Evolutionary conservation across 1,284 basidiomycete species (phyloP).

Genomic region (Boletus mariae): DNA sequence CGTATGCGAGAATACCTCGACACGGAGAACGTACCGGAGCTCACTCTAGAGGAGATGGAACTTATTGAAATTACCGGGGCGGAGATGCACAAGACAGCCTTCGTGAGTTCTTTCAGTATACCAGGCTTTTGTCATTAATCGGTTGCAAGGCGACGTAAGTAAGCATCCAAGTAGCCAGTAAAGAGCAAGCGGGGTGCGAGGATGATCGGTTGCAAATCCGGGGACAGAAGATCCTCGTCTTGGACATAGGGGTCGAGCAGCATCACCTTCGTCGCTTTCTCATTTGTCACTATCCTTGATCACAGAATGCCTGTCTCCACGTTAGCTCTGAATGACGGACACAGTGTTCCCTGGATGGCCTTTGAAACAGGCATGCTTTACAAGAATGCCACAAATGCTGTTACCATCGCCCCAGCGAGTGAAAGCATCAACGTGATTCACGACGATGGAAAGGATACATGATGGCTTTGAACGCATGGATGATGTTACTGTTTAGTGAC

Average conservation of each 20-base stretch:
- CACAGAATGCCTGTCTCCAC: conserved; percentile 36
- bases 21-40: conserved; percentile 49
- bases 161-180: neutral
- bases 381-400: conserved; percentile 49
- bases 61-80: conserved; percentile 60
- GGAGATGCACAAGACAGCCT: conserved; percentile 48
- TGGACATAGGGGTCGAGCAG: no score
- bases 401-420: conserved; percentile 24
- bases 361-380: conserved; percentile 65
- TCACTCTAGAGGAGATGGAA: conserved; percentile 58
- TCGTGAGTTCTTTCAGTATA: conserved; percentile 15
- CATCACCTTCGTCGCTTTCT: no score
- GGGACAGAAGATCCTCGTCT: no score
- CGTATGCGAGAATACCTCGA: conserved; percentile 68
- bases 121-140: conserved; percentile 2
- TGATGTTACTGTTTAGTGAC: no score
- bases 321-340: conserved; percentile 58
- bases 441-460: no score
- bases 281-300: no score
- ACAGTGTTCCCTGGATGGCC: conserved; percentile 55
- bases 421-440: no score
- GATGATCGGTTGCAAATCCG: neutral
- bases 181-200: neutral
- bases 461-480: no score
- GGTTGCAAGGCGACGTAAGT: conserved; percentile 6